These are phyloP conservation scores for Syncephalis fuscata DNA, from an alignment of 371 early-diverging fungal species.

Conservation along the genomic window DNA sequence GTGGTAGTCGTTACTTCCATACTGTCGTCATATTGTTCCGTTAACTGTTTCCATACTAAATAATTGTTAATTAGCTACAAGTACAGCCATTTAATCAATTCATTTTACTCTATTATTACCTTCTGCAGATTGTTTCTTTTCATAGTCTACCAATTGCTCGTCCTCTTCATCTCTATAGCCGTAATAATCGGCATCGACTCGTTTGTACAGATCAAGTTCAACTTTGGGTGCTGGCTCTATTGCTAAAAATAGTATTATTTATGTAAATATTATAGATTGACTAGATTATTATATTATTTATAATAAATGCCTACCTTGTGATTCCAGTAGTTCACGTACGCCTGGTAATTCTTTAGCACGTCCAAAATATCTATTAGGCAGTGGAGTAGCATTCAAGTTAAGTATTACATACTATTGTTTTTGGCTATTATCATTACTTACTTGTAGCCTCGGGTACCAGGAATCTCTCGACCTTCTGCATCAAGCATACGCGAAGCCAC, in stretches of 20 bases:
- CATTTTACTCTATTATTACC: slow-evolving; percentile 9
- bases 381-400: too few species aligned
- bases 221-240: slow-evolving; percentile 19
- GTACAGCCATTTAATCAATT: too few species aligned
- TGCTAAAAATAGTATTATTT: too few species aligned
- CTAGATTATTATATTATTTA: not conserved
- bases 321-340: slow-evolving; percentile 80
- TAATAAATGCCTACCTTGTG: slow-evolving; percentile 19
- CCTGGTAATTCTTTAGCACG: slow-evolving; percentile 91
- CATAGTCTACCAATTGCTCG: slow-evolving; percentile 60
- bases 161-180: slow-evolving; percentile 93
- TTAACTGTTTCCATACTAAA: not conserved
- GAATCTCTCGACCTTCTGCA: slow-evolving; percentile 76
- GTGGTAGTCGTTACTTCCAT: not conserved
- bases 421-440: slow-evolving; percentile 22
- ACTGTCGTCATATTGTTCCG: not conserved
- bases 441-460: slow-evolving; percentile 86
- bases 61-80: not conserved
- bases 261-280: not conserved
- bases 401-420: too few species aligned
- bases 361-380: slow-evolving; percentile 86
- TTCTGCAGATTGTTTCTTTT: slow-evolving; percentile 32
- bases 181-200: slow-evolving; percentile 88
- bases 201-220: slow-evolving; percentile 51
- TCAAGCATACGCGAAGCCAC: slow-evolving; percentile 63